Percentiles rank a stretch among this genome's conserved stretches.
Evolutionary conservation across 176 grass and related monocot species (phyloP).

Genomic region (Raddia guianensis): DNA sequence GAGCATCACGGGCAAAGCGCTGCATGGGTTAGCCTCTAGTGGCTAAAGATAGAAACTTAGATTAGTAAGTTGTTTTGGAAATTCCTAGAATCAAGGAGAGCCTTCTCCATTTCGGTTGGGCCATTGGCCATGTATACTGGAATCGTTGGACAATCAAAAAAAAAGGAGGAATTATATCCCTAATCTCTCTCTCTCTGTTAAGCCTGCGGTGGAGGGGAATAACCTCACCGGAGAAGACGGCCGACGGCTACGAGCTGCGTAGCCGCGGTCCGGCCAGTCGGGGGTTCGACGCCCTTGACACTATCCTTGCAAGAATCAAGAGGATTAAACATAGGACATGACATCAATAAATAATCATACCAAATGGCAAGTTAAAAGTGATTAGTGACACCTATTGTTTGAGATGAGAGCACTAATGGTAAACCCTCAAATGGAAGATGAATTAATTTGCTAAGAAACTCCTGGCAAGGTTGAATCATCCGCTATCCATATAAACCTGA

Average conservation of each 20-base stretch:
- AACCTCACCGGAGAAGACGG: not conserved
- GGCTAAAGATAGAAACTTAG: constrained; percentile 24
- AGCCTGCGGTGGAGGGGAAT: not conserved
- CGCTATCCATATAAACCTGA: too few species aligned
- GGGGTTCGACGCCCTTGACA: not conserved
- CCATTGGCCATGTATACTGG: constrained; percentile 1
- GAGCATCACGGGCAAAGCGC: too few species aligned
- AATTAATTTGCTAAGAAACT: too few species aligned
- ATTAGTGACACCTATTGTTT: too few species aligned
- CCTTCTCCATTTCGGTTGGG: not conserved
- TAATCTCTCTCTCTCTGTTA: not conserved
- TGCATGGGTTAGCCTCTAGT: not conserved
- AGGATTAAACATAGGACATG: too few species aligned
- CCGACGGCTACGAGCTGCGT: not conserved
- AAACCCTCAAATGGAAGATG: too few species aligned
- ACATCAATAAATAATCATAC: too few species aligned
- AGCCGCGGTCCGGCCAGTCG: not conserved
- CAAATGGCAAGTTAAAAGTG: too few species aligned
- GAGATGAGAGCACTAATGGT: too few species aligned
- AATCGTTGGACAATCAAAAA: not conserved
- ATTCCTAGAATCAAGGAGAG: not conserved
- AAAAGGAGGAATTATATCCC: not conserved
- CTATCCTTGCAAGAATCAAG: too few species aligned
- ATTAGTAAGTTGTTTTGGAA: constrained; percentile 13
- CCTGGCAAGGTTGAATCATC: too few species aligned